Percentiles rank a stretch among this genome's conserved stretches.
phyloP scores from a whole-genome alignment of 768 basidiomycete species.

The Strobilomyces dryophilus region DNA sequence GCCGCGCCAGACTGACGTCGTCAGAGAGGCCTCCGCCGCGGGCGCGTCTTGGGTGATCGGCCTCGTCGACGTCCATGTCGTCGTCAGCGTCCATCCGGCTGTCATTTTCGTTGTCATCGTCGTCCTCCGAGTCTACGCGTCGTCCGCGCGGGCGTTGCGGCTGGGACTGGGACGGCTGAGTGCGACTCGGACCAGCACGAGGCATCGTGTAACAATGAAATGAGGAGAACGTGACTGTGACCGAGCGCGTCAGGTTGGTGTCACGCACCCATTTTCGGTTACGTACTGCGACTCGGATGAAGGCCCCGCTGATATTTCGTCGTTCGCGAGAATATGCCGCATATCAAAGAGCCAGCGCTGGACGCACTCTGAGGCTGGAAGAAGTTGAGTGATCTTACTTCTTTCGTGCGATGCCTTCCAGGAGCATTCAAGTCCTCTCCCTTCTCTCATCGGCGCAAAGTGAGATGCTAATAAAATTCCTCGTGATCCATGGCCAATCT shows the following conservation, averaged over 20 bases:
- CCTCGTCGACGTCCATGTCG: conserved; percentile 32
- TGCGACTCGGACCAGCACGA: conserved; percentile 32
- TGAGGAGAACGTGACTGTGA: background rate
- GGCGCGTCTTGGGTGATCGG: conserved; percentile 8
- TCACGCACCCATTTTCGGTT: too few species aligned
- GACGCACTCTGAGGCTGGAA: too few species aligned
- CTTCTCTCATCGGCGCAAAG: too few species aligned
- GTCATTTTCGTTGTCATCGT: conserved; percentile 34
- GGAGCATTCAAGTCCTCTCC: too few species aligned
- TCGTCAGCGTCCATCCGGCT: conserved; percentile 16
- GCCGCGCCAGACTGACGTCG: conserved; percentile 11
- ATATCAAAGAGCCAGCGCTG: too few species aligned
- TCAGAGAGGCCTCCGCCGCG: background rate
- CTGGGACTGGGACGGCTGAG: conserved; percentile 39
- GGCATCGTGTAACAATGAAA: conserved; percentile 10
- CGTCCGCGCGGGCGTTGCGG: conserved; percentile 32
- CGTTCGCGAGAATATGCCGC: too few species aligned
- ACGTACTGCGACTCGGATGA: too few species aligned
- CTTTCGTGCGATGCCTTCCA: too few species aligned
- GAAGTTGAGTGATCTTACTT: too few species aligned
- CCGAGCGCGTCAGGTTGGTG: background rate
- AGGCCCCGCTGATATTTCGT: too few species aligned
- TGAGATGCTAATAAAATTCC: too few species aligned
- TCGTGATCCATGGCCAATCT: too few species aligned
- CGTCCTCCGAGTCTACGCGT: conserved; percentile 27